Percentiles rank a stretch among this genome's conserved stretches.
These are phyloP conservation scores for Exobasidium cylindrosporum DNA, from an alignment of 1,284 basidiomycete genomes.

Conservation along the genomic window DNA sequence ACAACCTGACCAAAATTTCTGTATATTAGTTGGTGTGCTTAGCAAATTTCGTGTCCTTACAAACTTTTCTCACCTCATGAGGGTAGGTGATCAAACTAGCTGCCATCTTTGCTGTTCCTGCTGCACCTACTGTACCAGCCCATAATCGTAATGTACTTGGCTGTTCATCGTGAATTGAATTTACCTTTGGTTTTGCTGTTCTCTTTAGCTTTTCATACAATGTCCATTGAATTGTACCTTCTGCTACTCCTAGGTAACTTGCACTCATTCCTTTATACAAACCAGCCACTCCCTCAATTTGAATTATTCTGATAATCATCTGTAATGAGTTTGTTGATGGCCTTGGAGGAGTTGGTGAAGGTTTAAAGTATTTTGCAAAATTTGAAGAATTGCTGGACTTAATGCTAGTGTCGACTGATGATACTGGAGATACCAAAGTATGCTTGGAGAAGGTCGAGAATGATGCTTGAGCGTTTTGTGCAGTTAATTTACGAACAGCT, in stretches of 20 bases:
- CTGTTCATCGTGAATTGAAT: not conserved
- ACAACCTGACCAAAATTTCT: constrained; percentile 58
- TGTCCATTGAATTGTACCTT: constrained; percentile 97
- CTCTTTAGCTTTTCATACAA: constrained; percentile 83
- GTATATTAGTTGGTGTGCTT: too few relatives aligned
- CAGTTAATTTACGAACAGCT: not conserved
- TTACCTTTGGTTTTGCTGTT: not conserved
- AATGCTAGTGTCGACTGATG: not conserved
- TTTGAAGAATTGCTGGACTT: not conserved
- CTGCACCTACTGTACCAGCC: constrained; percentile 80
- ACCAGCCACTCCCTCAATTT: constrained; percentile 78
- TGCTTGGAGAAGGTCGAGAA: constrained; percentile 18
- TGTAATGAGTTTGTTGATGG: constrained; percentile 62
- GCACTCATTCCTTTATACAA: constrained; percentile 95
- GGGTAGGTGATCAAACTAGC: constrained; percentile 93
- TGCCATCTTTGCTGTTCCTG: constrained; percentile 88
- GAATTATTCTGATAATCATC: constrained; percentile 70
- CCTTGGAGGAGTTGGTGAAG: constrained; percentile 29
- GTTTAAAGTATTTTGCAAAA: constrained; percentile 29
- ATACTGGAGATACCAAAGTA: not conserved
- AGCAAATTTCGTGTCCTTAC: too few relatives aligned
- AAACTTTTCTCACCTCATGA: constrained; percentile 84
- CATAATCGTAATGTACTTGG: constrained; percentile 61
- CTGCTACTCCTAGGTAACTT: constrained; percentile 90
- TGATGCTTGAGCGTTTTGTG: constrained; percentile 8